These are phyloP conservation scores for Kazachstania africana DNA, from an alignment of 805 yeast species.

Conservation along the genomic window DNA sequence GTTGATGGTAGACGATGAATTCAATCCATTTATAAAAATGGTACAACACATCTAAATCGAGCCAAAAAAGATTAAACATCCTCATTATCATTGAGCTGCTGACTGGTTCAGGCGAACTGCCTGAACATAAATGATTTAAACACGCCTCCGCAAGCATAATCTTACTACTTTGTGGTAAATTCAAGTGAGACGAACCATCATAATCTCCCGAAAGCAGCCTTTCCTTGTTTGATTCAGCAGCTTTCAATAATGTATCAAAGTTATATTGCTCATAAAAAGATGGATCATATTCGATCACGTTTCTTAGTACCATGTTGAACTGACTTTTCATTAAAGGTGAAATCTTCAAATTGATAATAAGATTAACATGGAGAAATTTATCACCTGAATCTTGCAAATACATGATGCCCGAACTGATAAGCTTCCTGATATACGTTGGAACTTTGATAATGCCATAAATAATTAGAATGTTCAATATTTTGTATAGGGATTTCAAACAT, in stretches of 20 bases:
- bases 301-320: slow-evolving; percentile 42
- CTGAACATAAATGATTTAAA: slow-evolving; percentile 31
- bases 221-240: slow-evolving; percentile 25
- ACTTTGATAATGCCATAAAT: slow-evolving; percentile 35
- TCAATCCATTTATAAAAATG: slow-evolving; percentile 27
- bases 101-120: slow-evolving; percentile 7
- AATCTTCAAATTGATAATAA: slow-evolving; percentile 49
- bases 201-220: slow-evolving; percentile 8
- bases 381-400: slow-evolving; percentile 46
- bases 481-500: slow-evolving; percentile 30
- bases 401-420: slow-evolving; percentile 79
- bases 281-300: slow-evolving; percentile 34
- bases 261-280: slow-evolving; percentile 23
- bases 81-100: slow-evolving; percentile 10
- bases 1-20: slow-evolving; percentile 23
- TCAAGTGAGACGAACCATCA: no score
- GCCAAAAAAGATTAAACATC: slow-evolving; percentile 16
- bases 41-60: slow-evolving; percentile 18
- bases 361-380: slow-evolving; percentile 39
- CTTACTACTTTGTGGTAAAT: slow-evolving; percentile 31
- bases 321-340: slow-evolving; percentile 38
- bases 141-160: slow-evolving; percentile 39
- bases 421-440: slow-evolving; percentile 56
- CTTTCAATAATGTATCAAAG: slow-evolving; percentile 21
- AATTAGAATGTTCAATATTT: slow-evolving; percentile 31